A percentile compares a stretch with the other conserved stretches of the same genome.
Conservation (phyloP, 306 rosid species). For the Casuarina equisetifolia region DNA sequence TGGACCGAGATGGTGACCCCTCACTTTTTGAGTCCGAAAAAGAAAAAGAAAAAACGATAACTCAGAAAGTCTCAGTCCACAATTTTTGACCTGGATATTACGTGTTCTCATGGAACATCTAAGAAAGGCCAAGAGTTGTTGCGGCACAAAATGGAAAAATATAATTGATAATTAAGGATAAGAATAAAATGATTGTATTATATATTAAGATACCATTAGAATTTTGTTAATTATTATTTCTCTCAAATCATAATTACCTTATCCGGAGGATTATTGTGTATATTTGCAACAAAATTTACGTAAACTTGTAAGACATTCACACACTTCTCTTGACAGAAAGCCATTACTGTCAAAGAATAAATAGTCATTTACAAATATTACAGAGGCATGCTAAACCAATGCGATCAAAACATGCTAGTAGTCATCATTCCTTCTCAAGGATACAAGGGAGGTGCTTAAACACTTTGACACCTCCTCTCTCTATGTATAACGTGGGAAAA, state of each 20-base stretch:
- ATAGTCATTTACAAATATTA: slow-evolving; percentile 29
- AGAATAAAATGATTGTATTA: too few relatives aligned
- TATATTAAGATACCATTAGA: too few relatives aligned
- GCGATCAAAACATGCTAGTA: neutral
- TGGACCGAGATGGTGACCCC: neutral
- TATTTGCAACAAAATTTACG: too few relatives aligned
- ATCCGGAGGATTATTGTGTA: too few relatives aligned
- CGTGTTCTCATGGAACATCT: neutral
- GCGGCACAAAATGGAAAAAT: neutral
- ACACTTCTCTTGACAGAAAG: neutral
- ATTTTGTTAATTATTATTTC: too few relatives aligned
- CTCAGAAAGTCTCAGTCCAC: neutral
- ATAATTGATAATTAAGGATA: too few relatives aligned
- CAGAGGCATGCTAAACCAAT: neutral
- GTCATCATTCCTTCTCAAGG: slow-evolving; percentile 16
- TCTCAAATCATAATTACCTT: too few relatives aligned
- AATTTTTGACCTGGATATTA: neutral
- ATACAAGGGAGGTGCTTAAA: slow-evolving; percentile 25
- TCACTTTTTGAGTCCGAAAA: neutral
- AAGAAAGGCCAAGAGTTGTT: neutral
- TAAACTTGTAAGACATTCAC: too few relatives aligned
- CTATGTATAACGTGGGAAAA: slow-evolving; percentile 12
- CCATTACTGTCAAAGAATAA: neutral
- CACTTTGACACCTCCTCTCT: slow-evolving; percentile 21
- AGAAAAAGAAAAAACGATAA: too few relatives aligned